Percentiles rank a stretch among this genome's conserved stretches.
phyloP scores from a whole-genome alignment of 116 monocot genomes.

The Cymodocea nodosa region DNA sequence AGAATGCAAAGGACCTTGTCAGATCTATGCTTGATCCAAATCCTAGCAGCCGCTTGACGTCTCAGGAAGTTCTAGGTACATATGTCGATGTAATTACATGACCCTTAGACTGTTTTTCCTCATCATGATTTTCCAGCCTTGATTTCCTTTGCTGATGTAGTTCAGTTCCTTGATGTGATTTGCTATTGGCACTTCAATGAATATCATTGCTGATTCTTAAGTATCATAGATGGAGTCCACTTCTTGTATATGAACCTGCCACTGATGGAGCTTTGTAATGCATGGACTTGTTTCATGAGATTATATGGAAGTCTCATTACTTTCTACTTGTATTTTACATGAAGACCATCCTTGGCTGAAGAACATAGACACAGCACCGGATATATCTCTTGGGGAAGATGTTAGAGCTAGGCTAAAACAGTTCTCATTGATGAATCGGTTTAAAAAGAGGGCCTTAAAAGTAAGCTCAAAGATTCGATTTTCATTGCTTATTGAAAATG shows the following conservation, averaged over 20 bases:
- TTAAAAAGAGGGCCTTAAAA: constrained; percentile 69
- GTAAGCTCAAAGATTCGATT: constrained; percentile 20
- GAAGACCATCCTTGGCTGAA: constrained; percentile 76
- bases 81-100: not conserved
- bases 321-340: constrained; percentile 10
- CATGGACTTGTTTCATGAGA: not conserved
- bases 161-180: too few species aligned
- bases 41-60: constrained; percentile 44
- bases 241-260: not conserved
- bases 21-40: constrained; percentile 62
- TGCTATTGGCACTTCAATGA: too few species aligned
- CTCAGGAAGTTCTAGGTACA: constrained; percentile 62
- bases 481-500: not conserved
- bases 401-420: constrained; percentile 54
- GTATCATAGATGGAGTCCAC: not conserved
- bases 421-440: constrained; percentile 74
- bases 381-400: constrained; percentile 61
- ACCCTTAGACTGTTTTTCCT: too few species aligned
- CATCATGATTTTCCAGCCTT: too few species aligned
- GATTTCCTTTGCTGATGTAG: too few species aligned
- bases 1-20: constrained; percentile 64
- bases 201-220: too few species aligned
- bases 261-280: too few species aligned
- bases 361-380: constrained; percentile 33
- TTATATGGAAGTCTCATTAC: not conserved